Evolutionary conservation across 331 rosid genomes (phyloP), one percentile per base, ranked within the genome.

Genomic region (Arachis monticola): DNA sequence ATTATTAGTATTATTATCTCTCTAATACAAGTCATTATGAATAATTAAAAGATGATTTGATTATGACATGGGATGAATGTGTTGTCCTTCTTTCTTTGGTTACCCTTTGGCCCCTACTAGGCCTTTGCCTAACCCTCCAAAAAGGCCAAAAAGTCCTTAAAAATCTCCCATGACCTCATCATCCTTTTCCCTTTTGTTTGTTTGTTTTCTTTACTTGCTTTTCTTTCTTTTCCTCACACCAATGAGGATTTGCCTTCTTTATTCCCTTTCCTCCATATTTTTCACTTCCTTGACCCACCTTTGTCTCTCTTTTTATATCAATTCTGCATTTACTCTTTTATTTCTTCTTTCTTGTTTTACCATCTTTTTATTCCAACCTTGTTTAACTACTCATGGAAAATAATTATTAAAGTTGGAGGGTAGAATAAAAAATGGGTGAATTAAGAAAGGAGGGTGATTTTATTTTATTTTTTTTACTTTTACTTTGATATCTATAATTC

Each of bases 161-260:
- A 12, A 9, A 10, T 12, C 67, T 31, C 1, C 4, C 7, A 22
- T 40, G 52, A 58, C 69, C 66, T 69, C 64, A 27, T 69, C 64
- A 27, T 38, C 47, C 45, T 6, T 78, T 47, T 50, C 60, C 44
- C 60, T 59, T 60, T 52, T 52, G 35, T 45, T 44, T 48, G 11
- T 70, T 38, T 35, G 30, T 27, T 38, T 38, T 38, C 5, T 38
- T 38, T 58, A 13, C 70, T 67, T 51, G 11, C 55, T 74, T 70
- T 70, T 59, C 40, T 12, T 47, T 35, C 72, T 67, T 72, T 73
- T 72, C 48, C 68, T 40, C 67, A 53, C 81, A 76, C 69, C 86
- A 74, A 81, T 41, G 77, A 75, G 69, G 76, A 83, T 79, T 70
- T 41, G 48, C 60, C 57, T 53, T 59, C 50, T 53, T 59, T 50